Base-by-base conservation (phyloP, 768 basidiomycete genomes). In the Sutorius australiensis region DNA sequence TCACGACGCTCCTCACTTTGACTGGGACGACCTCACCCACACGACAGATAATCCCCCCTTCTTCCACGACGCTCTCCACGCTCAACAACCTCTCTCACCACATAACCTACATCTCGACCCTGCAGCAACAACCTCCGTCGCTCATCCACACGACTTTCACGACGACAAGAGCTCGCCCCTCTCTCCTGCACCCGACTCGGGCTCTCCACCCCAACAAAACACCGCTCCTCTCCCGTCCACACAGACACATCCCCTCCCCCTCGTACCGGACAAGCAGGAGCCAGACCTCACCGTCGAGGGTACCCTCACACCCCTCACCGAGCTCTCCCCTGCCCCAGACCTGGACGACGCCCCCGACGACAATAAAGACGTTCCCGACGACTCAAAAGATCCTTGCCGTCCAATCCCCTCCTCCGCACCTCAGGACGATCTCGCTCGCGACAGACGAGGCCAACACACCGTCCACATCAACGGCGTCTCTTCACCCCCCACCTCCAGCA, bases 301-400 rank as follows among this genome's bases (percentile, higher is more conserved):
- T 72, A 67, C 54, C 59, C 84, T 84, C 19, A 88, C 87, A 0
- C 88, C 88, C 3, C 80, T 91, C 64, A 89, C 84, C 58, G 87
- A 89, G 56, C 80, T 89, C 24, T 87, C 87, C 8, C 83, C 86
- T 1, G 77, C 84, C 0, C 81, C 84, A 37, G 81, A 82, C 60
- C 73, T 74, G 21, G 81, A 82, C 43, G 81, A 81, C 30, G 21
- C 48, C 13, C 31, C 52, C 41, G 66, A 67, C 14, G 57, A 66
- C 51, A 32, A 19, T 54, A 70, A 68, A 34, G 70, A 73, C 14
- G 73, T 75, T 3, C 69, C 70, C 48, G 70, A 75, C 47, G 68
- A 71, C 32, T 65, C 66, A 46, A 65, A 59, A 30, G 58, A 54
- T 14, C 33, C 48, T 19, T 39, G 54, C 9, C 46, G 41, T 32